Conservation (phyloP, 1,284 basidiomycete genomes). For the Paramarasmius palmivorus region DNA sequence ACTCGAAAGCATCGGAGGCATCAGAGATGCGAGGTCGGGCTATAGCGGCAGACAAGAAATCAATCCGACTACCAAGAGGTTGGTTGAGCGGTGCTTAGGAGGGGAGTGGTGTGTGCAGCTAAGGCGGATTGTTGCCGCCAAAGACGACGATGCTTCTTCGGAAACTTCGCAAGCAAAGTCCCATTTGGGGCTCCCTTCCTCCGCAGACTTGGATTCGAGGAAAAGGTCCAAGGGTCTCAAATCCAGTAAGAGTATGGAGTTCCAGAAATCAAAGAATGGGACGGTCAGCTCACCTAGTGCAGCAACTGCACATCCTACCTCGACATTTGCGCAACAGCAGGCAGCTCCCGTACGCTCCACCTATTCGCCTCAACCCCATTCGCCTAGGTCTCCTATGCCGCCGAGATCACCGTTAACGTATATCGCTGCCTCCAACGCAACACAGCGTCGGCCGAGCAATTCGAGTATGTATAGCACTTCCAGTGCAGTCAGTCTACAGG, state of each 20-base stretch:
- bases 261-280: slow-evolving; percentile 26
- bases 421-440: not conserved
- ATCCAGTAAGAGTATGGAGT: slow-evolving; percentile 64
- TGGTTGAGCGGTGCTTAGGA: slow-evolving; percentile 89
- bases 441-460: not conserved
- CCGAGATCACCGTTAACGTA: not conserved
- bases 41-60: slow-evolving; percentile 65
- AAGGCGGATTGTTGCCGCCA: slow-evolving; percentile 36
- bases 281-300: slow-evolving; percentile 2
- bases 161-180: slow-evolving; percentile 24
- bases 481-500: slow-evolving; percentile 2
- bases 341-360: not conserved
- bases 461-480: slow-evolving; percentile 1
- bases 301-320: not conserved
- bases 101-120: slow-evolving; percentile 86
- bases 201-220: not conserved
- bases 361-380: not conserved
- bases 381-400: not conserved
- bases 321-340: slow-evolving; percentile 1
- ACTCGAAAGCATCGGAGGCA: slow-evolving; percentile 66
- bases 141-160: slow-evolving; percentile 28
- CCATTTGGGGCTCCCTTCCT: not conserved
- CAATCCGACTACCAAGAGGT: slow-evolving; percentile 82
- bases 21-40: slow-evolving; percentile 58
- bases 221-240: slow-evolving; percentile 48